Evolutionary conservation across 2,329 filamentous ascomycete genomes (phyloP).

Genomic region (Clonostachys rosea): DNA sequence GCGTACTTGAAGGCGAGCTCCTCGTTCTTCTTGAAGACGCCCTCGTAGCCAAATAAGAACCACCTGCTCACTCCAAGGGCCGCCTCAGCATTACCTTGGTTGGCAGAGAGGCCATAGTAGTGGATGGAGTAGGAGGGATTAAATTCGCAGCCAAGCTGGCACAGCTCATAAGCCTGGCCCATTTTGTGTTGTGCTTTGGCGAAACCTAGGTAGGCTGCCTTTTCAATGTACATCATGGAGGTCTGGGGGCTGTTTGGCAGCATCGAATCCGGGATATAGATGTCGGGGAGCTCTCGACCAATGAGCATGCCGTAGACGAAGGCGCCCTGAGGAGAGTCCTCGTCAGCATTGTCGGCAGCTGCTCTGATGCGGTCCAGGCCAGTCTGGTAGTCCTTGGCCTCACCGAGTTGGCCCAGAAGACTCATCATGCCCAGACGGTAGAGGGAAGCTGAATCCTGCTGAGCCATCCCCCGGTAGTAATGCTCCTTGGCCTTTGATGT

Average conservation of each 20-base stretch:
- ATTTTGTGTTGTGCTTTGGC: conserved; percentile 96
- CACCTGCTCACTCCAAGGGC: conserved; percentile 97
- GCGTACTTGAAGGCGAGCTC: conserved; percentile 89
- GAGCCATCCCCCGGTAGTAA: conserved; percentile 75
- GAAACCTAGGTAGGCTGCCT: conserved; percentile 93
- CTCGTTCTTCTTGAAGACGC: conserved; percentile 92
- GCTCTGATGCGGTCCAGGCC: conserved; percentile 80
- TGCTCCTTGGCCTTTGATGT: conserved; percentile 86
- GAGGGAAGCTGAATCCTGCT: conserved; percentile 81
- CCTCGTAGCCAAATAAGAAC: conserved; percentile 95
- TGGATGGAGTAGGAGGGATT: conserved; percentile 89
- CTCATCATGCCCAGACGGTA: conserved; percentile 97
- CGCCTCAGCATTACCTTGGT: conserved; percentile 88
- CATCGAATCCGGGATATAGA: conserved; percentile 67
- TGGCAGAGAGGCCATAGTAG: conserved; percentile 89
- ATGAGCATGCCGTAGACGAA: conserved; percentile 96
- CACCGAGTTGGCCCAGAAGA: conserved; percentile 87
- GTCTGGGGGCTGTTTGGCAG: conserved; percentile 67
- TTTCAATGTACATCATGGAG: conserved; percentile 87
- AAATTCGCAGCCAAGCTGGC: conserved; percentile 90
- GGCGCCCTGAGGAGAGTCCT: conserved; percentile 93
- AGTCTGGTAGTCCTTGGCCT: conserved; percentile 71
- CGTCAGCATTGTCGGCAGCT: conserved; percentile 83
- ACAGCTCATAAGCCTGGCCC: conserved; percentile 92
- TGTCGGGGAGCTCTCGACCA: conserved; percentile 85